These are phyloP conservation scores for Verticillium klebahnii DNA, from an alignment of 2,329 filamentous ascomycete genomes.

Conservation along the genomic window DNA sequence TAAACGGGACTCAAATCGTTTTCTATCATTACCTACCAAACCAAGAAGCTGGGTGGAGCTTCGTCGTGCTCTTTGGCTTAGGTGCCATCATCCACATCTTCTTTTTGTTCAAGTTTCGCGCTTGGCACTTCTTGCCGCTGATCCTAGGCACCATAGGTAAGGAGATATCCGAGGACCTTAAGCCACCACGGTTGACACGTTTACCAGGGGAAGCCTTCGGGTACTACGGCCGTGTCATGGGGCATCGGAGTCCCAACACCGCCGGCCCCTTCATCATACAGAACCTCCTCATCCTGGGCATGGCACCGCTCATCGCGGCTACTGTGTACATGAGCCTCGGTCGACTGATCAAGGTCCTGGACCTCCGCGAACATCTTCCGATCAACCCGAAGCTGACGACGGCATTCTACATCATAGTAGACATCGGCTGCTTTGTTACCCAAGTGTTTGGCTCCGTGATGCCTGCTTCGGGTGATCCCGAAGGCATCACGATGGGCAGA, in stretches of 20 bases:
- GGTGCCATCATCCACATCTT: background rate
- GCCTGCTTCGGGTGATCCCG: slow-evolving; percentile 13
- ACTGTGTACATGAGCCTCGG: slow-evolving; percentile 36
- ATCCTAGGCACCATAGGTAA: background rate
- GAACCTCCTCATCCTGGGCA: slow-evolving; percentile 30
- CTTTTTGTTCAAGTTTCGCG: slow-evolving; percentile 1
- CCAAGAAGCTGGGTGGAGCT: slow-evolving; percentile 5
- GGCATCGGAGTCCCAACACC: background rate
- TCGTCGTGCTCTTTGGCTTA: slow-evolving; percentile 7
- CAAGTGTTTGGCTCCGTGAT: slow-evolving; percentile 30
- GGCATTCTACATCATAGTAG: slow-evolving; percentile 43
- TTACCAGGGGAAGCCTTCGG: slow-evolving; percentile 9
- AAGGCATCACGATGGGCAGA: slow-evolving; percentile 11
- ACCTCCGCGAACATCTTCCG: slow-evolving; percentile 30
- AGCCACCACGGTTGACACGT: background rate
- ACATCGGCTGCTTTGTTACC: slow-evolving; percentile 36
- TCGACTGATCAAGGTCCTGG: slow-evolving; percentile 24
- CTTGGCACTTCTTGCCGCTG: background rate
- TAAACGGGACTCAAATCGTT: slow-evolving; percentile 7
- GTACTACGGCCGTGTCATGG: slow-evolving; percentile 8
- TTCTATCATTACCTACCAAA: slow-evolving; percentile 8
- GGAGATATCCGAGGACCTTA: background rate
- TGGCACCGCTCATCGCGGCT: slow-evolving; percentile 34
- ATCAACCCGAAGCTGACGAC: slow-evolving; percentile 33
- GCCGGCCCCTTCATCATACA: slow-evolving; percentile 28